These are phyloP conservation scores for Apiospora marii DNA, from an alignment of 2,329 filamentous ascomycete genomes.

Conservation along the genomic window DNA sequence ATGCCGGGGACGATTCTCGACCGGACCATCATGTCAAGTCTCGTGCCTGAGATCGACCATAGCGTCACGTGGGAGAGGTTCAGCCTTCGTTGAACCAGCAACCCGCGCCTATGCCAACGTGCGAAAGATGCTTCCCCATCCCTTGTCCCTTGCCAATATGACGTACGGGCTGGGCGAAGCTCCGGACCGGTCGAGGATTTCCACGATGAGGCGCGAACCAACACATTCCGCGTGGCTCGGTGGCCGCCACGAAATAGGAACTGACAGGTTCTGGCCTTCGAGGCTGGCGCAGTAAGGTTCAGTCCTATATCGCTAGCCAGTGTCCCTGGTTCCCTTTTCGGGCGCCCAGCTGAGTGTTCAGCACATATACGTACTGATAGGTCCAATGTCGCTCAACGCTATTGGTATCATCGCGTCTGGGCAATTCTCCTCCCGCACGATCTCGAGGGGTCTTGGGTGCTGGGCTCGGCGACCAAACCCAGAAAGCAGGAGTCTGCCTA, in stretches of 20 bases:
- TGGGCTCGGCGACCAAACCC: not conserved
- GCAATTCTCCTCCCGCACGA: not conserved
- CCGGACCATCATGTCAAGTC: not conserved
- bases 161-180: not conserved
- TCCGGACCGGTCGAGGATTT: not conserved
- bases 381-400: not conserved
- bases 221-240: not conserved
- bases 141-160: slow-evolving; percentile 6
- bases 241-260: not conserved
- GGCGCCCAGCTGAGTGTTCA: not conserved
- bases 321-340: not conserved
- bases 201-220: not conserved
- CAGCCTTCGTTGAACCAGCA: not conserved
- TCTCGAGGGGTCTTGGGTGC: not conserved
- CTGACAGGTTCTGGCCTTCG: not conserved
- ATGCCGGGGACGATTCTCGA: not conserved
- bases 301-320: not conserved
- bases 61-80: not conserved
- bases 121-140: not conserved
- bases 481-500: not conserved
- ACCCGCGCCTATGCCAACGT: not conserved
- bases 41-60: not conserved
- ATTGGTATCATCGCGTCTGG: not conserved
- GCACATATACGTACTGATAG: not conserved
- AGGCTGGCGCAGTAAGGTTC: not conserved